Evolutionary conservation across 1,284 basidiomycete species (phyloP), one percentile per base, ranked within the genome.

Genomic region (Microbotryum saponariae): DNA sequence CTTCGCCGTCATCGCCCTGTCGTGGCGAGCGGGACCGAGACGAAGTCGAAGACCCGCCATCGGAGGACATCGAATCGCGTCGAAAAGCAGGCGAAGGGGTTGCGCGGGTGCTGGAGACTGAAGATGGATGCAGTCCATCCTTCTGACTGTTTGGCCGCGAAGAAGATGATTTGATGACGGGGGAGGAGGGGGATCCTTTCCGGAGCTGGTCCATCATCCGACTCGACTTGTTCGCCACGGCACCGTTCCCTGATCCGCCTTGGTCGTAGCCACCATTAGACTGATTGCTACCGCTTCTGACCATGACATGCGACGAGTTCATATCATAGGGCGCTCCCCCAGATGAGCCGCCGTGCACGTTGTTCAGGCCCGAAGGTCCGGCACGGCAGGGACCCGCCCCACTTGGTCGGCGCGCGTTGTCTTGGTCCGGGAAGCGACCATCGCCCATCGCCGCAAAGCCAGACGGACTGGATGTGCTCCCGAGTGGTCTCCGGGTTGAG

Each of bases 401-500:
- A 42, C 37, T 42, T 42, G 37, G 37, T 42, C 16, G 37, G 37
- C 37, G 37, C 14, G 37, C 18, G 42, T 4, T 14, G 14, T 23
- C 37, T 14, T 20, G 52, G 21, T 54, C 21, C 9, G 54, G 52
- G 50, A 63, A 63, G 14, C 59, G 42, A 4, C 62, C 59, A 23
- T 16, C 14, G 29, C 3, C 60, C 62, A 44, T 49, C 48, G 18
- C 62, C 58, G 4, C 54, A 33, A 4, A 53, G 27, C 14, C 58
- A 46, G 4, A 55, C 62, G 10, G 62, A 58, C 10, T 57, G 12
- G 62, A 59, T 0, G 62, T 53, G 3, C 47, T 45, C 18, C 59
- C 59, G 7, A 47, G 44, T 21, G 62, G 62, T 23, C 62, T 42
- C 21, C 62, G 33, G 1, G 27, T 46, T 3, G 58, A 60, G 16